phyloP scores from a whole-genome alignment of 2,329 filamentous ascomycete species.

The Fusarium metavorans region DNA sequence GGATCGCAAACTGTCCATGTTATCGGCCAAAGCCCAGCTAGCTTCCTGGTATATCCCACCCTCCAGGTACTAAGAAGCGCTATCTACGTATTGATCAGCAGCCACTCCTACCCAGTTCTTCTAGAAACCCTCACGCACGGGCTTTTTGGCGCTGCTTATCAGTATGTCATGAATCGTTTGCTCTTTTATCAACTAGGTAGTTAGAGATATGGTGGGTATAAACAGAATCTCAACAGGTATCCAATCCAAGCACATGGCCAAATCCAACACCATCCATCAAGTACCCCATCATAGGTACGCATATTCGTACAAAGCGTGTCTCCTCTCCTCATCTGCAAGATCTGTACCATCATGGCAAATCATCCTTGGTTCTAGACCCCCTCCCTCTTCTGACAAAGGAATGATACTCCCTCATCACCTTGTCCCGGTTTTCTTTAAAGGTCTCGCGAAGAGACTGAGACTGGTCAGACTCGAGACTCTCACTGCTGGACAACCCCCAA shows the following conservation, averaged over 20 bases:
- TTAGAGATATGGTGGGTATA: background rate
- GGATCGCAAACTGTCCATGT: constrained; percentile 3
- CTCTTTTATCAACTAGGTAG: background rate
- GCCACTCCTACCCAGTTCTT: background rate
- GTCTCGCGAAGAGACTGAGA: constrained; percentile 27
- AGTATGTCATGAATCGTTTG: background rate
- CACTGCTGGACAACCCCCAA: constrained; percentile 30
- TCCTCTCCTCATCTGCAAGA: background rate
- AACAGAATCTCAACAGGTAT: background rate
- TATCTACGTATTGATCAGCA: background rate
- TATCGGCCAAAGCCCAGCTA: background rate
- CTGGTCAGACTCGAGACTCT: constrained; percentile 23
- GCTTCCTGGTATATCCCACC: background rate
- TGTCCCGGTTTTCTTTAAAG: constrained; percentile 24
- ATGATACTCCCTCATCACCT: constrained; percentile 18
- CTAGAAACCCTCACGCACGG: background rate
- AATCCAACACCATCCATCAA: background rate
- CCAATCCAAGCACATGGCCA: background rate
- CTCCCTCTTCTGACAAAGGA: constrained; percentile 22
- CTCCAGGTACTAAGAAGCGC: background rate
- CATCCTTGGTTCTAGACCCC: constrained; percentile 20
- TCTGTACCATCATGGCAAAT: background rate
- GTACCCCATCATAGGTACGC: background rate
- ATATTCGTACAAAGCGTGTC: background rate
- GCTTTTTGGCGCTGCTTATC: background rate